Evolutionary conservation across 257 asterid species (phyloP).

Genomic region (Solanum pinnatisectum): DNA sequence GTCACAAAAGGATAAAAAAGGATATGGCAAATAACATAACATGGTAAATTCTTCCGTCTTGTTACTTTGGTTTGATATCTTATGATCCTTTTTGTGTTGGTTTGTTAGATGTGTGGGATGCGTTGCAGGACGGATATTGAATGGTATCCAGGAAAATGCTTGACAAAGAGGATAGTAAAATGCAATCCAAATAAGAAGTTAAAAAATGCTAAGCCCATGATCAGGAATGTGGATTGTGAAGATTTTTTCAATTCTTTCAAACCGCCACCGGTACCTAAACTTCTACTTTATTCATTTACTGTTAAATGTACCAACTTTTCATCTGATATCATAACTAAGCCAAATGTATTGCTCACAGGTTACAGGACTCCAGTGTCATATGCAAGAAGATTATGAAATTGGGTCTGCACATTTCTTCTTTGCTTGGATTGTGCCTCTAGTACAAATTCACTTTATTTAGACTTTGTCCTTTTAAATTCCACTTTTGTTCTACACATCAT

Average conservation of each 20-base stretch:
- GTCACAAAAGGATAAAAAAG: conserved; percentile 59
- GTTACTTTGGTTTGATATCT: not conserved
- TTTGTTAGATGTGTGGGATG: not conserved
- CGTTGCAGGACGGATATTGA: conserved; percentile 60
- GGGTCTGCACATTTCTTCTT: conserved; percentile 43
- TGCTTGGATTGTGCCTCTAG: not conserved
- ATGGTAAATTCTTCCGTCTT: conserved; percentile 30
- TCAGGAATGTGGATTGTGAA: conserved; percentile 54
- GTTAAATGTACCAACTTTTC: not conserved
- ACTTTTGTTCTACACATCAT: not conserved
- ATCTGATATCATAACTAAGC: not conserved
- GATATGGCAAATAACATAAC: conserved; percentile 60
- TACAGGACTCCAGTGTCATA: conserved; percentile 52
- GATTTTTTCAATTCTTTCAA: conserved; percentile 74
- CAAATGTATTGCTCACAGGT: conserved; percentile 32
- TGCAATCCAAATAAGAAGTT: conserved; percentile 43
- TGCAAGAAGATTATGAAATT: conserved; percentile 76
- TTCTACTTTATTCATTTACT: not conserved
- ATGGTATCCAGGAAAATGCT: conserved; percentile 66
- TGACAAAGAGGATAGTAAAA: conserved; percentile 40
- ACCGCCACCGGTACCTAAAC: conserved; percentile 31
- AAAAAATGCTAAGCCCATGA: conserved; percentile 46
- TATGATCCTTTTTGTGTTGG: not conserved
- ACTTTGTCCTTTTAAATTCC: not conserved
- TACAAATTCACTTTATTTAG: not conserved